Base-by-base conservation (phyloP, 2,329 filamentous ascomycete species). In the Plectosphaerella plurivora region DNA sequence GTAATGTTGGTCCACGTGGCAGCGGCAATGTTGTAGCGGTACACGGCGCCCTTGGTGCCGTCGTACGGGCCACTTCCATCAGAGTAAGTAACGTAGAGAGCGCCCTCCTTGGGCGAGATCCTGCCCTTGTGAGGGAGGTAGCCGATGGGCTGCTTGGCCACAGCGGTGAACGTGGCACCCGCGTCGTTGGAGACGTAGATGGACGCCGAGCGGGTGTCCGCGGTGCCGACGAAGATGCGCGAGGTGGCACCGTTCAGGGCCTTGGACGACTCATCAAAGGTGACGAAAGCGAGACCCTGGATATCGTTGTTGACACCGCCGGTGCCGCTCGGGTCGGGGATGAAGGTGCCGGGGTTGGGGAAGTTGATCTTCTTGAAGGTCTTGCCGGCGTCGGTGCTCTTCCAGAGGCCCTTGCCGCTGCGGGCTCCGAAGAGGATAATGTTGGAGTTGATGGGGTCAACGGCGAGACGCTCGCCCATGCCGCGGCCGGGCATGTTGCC, bases 401-500 rank as follows among this genome's bases (percentile, higher is more conserved):
- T 82, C 74, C 77, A 84, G 1, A 84, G 68, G 3, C 81, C 81
- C 25, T 83, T 76, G 3, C 80, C 81, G 52, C 77, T 82, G 42
- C 81, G 73, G 2, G 81, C 79, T 1, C 81, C 81, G 52, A 83
- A 82, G 61, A 79, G 83, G 20, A 84, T 59, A 51, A 83, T 77
- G 18, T 78, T 73, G 36, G 79, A 76, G 59, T 81, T 79, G 47
- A 77, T 73, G 1, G 81, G 81, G 58, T 84, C 81, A 6, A 84
- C 73, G 2, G 79, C 79, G 5, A 84, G 73, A 11, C 81, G 73
- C 61, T 83, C 81, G 14, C 81, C 81, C 63, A 76, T 78, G 8
- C 81, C 81, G 39, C 81, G 74, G 1, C 81, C 81, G 3, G 81
- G 81, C 79, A 83, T 83, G 60, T 84, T 84, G 0, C 81, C 81